Evolutionary conservation across 768 basidiomycete species (phyloP).

Genomic region (Boletus pseudo-olivaceus): DNA sequence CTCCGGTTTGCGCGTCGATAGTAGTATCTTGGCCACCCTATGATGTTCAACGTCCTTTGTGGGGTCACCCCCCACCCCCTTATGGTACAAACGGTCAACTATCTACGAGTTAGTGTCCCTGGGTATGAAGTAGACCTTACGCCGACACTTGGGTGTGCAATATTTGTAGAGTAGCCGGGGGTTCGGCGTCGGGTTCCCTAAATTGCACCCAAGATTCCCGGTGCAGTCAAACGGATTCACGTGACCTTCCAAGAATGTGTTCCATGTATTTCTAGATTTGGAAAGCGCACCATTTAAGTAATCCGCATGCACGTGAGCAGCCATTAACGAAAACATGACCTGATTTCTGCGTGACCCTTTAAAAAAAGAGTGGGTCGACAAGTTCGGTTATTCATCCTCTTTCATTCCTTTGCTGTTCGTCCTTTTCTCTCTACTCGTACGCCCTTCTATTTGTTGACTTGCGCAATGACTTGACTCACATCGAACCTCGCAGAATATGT

Average conservation of each 20-base stretch:
- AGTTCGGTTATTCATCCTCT: neutral
- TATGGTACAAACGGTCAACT: no score
- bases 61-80: no score
- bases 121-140: no score
- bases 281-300: neutral
- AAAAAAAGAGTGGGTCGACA: constrained; percentile 8
- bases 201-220: neutral
- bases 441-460: neutral
- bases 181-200: neutral
- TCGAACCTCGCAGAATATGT: neutral
- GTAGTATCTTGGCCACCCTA: no score
- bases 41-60: no score
- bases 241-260: neutral
- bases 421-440: neutral
- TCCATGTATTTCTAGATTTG: neutral
- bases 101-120: no score
- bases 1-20: no score
- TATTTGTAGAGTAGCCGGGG: no score
- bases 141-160: neutral
- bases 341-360: constrained; percentile 15
- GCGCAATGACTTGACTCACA: neutral
- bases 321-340: constrained; percentile 10
- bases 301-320: neutral
- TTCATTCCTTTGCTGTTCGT: neutral
- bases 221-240: no score